These are phyloP conservation scores for Eucalyptus victrix DNA, from an alignment of 345 rosid species.

Conservation along the genomic window DNA sequence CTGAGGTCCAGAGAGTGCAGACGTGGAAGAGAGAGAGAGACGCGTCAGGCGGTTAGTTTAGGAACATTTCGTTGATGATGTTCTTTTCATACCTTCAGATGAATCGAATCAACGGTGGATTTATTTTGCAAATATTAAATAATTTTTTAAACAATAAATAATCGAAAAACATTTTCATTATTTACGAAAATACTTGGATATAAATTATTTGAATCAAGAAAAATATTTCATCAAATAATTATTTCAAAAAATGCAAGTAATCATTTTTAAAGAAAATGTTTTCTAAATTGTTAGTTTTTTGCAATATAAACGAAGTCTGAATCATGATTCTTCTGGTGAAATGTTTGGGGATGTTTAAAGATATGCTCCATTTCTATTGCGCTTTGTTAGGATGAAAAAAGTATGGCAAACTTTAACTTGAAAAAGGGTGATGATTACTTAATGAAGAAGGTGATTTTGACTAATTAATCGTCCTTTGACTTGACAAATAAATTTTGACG, in stretches of 20 bases:
- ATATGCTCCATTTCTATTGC: not conserved
- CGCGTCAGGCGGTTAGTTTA: not conserved
- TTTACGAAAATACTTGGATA: accelerated
- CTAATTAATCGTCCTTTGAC: not conserved
- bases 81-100: not conserved
- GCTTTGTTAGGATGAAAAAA: not conserved
- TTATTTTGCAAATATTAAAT: too few species aligned
- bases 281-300: not conserved
- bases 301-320: not conserved
- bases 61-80: not conserved
- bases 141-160: accelerated
- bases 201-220: too few species aligned
- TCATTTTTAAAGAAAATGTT: accelerated
- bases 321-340: accelerated
- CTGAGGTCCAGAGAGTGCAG: not conserved
- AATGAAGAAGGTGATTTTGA: not conserved
- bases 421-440: not conserved
- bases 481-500: accelerated
- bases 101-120: not conserved
- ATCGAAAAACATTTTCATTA: not conserved
- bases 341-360: not conserved
- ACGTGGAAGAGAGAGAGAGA: not conserved
- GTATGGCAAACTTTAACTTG: not conserved
- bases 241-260: accelerated
- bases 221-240: accelerated